Evolutionary conservation across 352 stramenopile genomes (phyloP).

Genomic region (Pythium monospermum): DNA sequence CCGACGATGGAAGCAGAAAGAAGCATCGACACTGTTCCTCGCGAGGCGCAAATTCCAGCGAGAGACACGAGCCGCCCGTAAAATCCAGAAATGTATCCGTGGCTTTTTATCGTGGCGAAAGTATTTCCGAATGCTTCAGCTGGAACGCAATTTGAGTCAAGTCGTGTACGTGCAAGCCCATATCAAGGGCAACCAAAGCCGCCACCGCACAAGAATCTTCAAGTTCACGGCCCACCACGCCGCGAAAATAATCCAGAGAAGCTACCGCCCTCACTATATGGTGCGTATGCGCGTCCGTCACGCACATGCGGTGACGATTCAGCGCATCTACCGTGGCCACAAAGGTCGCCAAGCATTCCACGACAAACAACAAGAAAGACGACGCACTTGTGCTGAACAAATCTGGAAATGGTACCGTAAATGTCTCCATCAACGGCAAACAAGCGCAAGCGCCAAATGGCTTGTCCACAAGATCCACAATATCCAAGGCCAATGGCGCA

Average conservation of each 20-base stretch:
- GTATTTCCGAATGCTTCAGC: constrained; percentile 35
- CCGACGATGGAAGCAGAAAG: constrained; percentile 39
- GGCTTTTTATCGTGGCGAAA: constrained; percentile 44
- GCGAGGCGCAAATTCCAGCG: constrained; percentile 33
- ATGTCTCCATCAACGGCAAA: constrained; percentile 32
- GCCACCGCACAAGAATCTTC: constrained; percentile 25
- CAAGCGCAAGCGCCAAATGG: constrained; percentile 31
- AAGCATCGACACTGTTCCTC: constrained; percentile 34
- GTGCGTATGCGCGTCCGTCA: constrained; percentile 24
- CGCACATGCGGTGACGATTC: constrained; percentile 33
- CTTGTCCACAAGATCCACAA: constrained; percentile 42
- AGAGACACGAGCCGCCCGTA: constrained; percentile 33
- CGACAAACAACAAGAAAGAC: constrained; percentile 20
- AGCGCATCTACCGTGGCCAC: constrained; percentile 47
- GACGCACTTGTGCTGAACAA: constrained; percentile 9
- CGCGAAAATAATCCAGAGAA: constrained; percentile 39
- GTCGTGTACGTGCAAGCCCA: constrained; percentile 46
- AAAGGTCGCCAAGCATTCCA: constrained; percentile 19
- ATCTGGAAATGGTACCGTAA: constrained; percentile 56
- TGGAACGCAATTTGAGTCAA: constrained; percentile 29
- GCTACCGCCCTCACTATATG: constrained; percentile 29
- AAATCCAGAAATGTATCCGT: constrained; percentile 45
- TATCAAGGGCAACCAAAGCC: constrained; percentile 33
- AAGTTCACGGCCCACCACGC: constrained; percentile 23
- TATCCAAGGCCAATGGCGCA: constrained; percentile 61